phyloP scores from a whole-genome alignment of 352 stramenopile genomes.

The Pseudoperonospora humuli region DNA sequence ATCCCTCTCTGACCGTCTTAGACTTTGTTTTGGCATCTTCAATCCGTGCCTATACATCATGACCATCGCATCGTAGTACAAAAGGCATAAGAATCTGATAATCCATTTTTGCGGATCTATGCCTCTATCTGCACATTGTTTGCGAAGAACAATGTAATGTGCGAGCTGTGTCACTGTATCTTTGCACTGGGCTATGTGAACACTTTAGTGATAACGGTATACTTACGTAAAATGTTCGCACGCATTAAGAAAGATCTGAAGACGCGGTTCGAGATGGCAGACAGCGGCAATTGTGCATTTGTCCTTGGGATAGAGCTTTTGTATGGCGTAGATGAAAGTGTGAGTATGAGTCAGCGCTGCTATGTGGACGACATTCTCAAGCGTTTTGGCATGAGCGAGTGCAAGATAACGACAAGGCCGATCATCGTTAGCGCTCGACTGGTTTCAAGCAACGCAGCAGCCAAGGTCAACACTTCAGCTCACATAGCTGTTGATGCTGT shows the following conservation, averaged over 20 bases:
- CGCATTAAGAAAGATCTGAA: constrained; percentile 13
- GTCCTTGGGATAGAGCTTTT: constrained; percentile 14
- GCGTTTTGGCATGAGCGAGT: constrained; percentile 17
- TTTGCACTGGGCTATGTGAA: too few species aligned
- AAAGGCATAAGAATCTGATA: too few species aligned
- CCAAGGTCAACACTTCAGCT: constrained; percentile 6
- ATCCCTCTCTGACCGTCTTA: too few species aligned
- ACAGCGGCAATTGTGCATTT: constrained; percentile 17
- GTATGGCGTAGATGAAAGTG: constrained; percentile 5
- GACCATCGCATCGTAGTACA: too few species aligned
- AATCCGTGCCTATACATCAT: too few species aligned
- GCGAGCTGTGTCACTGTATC: too few species aligned
- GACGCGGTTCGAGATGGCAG: constrained; percentile 17
- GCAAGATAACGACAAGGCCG: constrained; percentile 3
- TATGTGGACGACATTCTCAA: constrained; percentile 19
- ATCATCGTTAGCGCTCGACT: constrained; percentile 1
- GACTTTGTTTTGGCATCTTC: too few species aligned
- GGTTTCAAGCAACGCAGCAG: not conserved
- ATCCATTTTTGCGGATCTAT: too few species aligned
- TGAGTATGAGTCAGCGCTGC: constrained; percentile 4
- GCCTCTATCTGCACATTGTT: too few species aligned
- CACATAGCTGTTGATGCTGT: constrained; percentile 10
- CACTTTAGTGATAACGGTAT: too few species aligned
- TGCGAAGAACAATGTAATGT: too few species aligned
- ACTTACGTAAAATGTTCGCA: too few species aligned